Percentiles rank a stretch among this genome's conserved stretches.
These are phyloP conservation scores for Trichosanthes cucumerina DNA, from an alignment of 306 rosid genomes.

Conservation along the genomic window DNA sequence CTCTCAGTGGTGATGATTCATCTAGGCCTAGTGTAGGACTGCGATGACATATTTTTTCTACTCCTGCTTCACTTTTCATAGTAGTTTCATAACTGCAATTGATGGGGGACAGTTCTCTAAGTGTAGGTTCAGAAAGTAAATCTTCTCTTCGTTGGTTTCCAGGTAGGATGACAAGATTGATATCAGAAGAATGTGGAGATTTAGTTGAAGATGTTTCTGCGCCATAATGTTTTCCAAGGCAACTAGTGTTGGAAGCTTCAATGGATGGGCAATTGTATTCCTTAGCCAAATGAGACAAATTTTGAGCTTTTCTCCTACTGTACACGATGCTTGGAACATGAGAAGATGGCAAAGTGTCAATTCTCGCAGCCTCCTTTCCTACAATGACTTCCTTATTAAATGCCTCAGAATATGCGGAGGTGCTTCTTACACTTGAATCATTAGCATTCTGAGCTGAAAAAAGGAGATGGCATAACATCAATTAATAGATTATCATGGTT, in stretches of 20 bases:
- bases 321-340: slow-evolving; percentile 35
- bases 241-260: slow-evolving; percentile 24
- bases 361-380: slow-evolving; percentile 22
- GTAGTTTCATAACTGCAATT: slow-evolving; percentile 8
- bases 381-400: slow-evolving; percentile 23
- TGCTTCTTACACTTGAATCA: slow-evolving; percentile 17
- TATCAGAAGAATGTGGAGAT: slow-evolving; percentile 24
- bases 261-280: slow-evolving; percentile 14
- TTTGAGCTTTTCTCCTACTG: slow-evolving; percentile 38
- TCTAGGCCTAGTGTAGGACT: slow-evolving; percentile 17
- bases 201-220: slow-evolving; percentile 21
- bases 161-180: slow-evolving; percentile 22
- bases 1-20: slow-evolving; percentile 9
- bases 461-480: slow-evolving; percentile 2
- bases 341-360: slow-evolving; percentile 18
- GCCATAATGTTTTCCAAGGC: slow-evolving; percentile 20
- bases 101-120: slow-evolving; percentile 6
- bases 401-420: slow-evolving; percentile 19
- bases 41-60: neutral
- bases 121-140: slow-evolving; percentile 13
- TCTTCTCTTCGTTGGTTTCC: slow-evolving; percentile 24
- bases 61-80: slow-evolving; percentile 4
- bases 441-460: slow-evolving; percentile 20
- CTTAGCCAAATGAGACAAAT: slow-evolving; percentile 18
- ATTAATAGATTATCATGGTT: neutral